Conservation (phyloP, 176 grass and related monocot genomes). For the Aegilops speltoides region DNA sequence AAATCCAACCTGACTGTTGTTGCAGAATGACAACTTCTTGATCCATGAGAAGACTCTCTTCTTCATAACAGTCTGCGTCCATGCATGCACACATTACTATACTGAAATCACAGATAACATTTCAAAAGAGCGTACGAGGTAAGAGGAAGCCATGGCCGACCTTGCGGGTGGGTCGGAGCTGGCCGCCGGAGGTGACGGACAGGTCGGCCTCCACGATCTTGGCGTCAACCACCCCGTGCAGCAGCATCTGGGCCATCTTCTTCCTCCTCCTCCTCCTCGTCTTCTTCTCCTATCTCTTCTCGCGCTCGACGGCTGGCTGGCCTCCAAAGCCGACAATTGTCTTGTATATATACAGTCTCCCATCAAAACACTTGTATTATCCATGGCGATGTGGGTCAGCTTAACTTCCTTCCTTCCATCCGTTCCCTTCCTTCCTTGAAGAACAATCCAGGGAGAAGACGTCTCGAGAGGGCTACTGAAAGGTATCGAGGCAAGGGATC, state of each 20-base stretch:
- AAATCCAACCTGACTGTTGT: constrained; percentile 38
- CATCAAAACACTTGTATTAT: constrained; percentile 9
- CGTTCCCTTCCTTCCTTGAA: constrained; percentile 36
- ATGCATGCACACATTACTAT: no score
- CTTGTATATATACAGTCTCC: constrained; percentile 9
- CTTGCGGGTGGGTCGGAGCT: constrained; percentile 25
- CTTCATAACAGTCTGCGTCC: constrained; percentile 22
- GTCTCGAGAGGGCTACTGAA: background rate
- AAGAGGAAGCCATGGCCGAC: constrained; percentile 14
- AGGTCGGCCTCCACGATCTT: constrained; percentile 40
- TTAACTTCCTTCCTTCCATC: background rate
- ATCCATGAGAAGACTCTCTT: constrained; percentile 64
- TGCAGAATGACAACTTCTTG: constrained; percentile 61
- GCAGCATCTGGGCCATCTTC: constrained; percentile 44
- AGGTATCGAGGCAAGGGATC: constrained; percentile 46
- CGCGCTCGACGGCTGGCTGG: background rate
- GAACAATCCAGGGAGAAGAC: background rate
- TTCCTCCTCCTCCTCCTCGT: background rate
- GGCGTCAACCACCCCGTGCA: constrained; percentile 50
- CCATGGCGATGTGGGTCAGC: background rate
- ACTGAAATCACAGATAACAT: background rate
- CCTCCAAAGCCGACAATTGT: background rate
- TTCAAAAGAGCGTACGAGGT: background rate
- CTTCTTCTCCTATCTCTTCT: background rate
- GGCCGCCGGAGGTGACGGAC: background rate